Evolutionary conservation across 495 filamentous ascomycete genomes (phyloP).

Genomic region (Hypomontagnella monticulosa): DNA sequence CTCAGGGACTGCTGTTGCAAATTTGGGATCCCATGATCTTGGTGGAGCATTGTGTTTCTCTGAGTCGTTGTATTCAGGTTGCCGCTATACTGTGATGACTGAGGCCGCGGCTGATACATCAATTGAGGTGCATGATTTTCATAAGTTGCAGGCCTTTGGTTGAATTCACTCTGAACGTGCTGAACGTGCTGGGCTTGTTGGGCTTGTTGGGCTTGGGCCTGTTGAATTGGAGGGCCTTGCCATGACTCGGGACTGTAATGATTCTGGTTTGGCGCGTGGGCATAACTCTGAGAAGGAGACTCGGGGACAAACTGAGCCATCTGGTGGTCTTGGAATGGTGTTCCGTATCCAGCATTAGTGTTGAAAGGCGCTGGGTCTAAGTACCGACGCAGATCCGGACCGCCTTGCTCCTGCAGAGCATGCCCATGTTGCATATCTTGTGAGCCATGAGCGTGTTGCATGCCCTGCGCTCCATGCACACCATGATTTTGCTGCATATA

Average conservation of each 20-base stretch:
- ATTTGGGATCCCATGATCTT: not conserved
- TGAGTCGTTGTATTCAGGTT: not conserved
- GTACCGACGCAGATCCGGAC: no score
- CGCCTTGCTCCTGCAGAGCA: not conserved
- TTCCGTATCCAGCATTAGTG: not conserved
- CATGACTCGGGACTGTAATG: slow-evolving; percentile 9
- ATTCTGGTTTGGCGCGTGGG: slow-evolving; percentile 11
- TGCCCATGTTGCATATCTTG: slow-evolving; percentile 7
- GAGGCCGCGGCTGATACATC: slow-evolving; percentile 10
- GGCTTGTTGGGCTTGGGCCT: not conserved
- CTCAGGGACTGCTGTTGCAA: no score
- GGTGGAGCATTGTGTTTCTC: not conserved
- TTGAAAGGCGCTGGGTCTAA: no score
- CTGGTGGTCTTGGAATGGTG: slow-evolving; percentile 4
- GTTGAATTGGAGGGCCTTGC: slow-evolving; percentile 13
- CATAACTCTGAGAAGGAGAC: slow-evolving; percentile 13
- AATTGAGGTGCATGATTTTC: slow-evolving; percentile 1
- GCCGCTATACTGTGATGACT: not conserved
- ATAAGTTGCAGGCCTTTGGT: not conserved
- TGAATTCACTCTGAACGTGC: slow-evolving; percentile 1
- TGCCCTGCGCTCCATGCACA: no score
- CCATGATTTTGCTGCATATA: no score
- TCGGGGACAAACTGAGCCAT: not conserved
- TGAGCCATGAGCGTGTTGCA: no score
- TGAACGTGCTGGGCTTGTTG: slow-evolving; percentile 7